Evolutionary conservation across 495 filamentous ascomycete genomes (phyloP).

Genomic region (Bryoglossum gracile): DNA sequence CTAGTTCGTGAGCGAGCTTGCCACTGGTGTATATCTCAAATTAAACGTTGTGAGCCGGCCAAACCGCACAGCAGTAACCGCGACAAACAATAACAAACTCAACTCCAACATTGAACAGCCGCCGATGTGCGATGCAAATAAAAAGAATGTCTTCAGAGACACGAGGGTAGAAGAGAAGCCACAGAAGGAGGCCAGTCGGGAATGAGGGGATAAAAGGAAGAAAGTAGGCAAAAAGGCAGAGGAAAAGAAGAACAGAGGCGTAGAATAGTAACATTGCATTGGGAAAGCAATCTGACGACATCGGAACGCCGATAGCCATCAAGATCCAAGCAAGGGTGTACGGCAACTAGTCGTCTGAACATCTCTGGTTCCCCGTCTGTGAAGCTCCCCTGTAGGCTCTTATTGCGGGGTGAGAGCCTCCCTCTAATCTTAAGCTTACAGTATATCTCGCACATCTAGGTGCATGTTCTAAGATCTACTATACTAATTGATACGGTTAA

Average conservation of each 20-base stretch:
- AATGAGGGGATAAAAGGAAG: conserved; percentile 7
- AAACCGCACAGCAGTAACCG: neutral
- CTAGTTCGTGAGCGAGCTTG: neutral
- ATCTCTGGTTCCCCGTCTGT: too few species aligned
- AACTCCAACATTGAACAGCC: conserved; percentile 8
- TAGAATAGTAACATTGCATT: neutral
- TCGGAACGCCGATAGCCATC: neutral
- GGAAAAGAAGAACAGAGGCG: neutral
- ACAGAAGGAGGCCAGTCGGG: conserved; percentile 1
- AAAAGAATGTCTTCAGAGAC: conserved; percentile 3
- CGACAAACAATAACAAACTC: neutral
- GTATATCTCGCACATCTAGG: too few species aligned
- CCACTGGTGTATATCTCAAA: too few species aligned
- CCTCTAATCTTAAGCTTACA: too few species aligned
- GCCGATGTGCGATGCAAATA: too few species aligned
- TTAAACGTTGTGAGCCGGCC: too few species aligned
- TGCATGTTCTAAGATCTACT: too few species aligned
- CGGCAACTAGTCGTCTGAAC: neutral
- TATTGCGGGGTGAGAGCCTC: too few species aligned
- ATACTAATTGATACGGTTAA: too few species aligned
- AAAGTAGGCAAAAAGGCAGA: neutral
- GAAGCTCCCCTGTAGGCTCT: too few species aligned
- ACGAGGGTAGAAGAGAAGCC: conserved; percentile 1
- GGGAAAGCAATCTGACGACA: neutral
- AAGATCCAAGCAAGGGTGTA: conserved; percentile 2